Base-by-base conservation (phyloP, 2,329 filamentous ascomycete species). In the Aspergillus phoenicis region DNA sequence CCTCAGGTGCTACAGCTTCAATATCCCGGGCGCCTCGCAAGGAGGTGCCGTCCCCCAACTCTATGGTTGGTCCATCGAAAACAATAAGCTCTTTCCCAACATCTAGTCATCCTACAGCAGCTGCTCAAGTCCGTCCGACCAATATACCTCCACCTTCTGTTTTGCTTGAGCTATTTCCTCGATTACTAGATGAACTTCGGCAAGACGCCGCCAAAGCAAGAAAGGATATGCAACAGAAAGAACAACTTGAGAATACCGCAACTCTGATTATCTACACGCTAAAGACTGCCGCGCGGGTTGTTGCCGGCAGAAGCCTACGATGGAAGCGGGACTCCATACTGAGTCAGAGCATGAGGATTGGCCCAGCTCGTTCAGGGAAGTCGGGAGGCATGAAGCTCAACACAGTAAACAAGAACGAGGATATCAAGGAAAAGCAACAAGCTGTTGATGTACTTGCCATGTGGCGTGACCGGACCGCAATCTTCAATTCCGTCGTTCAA, bases 291-390 rank as follows among this genome's bases (percentile, higher is more conserved):
- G 91, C 87, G n/a, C 89, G 89, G 48, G 85, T 97, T 53, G 88
- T 97, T 60, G 90, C 91, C 1, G 94, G 93, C 10, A 88, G 94
- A 60, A 93, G 91, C 70, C 81, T 90, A 55, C 89, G 94, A 59
- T 98, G 94, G 94, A 94, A 96, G 73, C 86, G 94, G 57, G 94
- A 98, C 76, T 89, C 87, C 63, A 87, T 92, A 63, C 81, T 98
- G 11, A 86, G 91, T 1, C 92, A 97, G 75, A 89, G 89, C 71
- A 97, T 96, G 91, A 88, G 90, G 59, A 96, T 98, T 63, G 87
- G 87, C 0, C 85, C 85, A 20, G 91, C 91, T 1, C 87, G 87
- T 15, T 85, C 88, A 2, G 89, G 88, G 3, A 91, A 91, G 68
- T 75, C 79, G 54, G 88, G 83, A n/a, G 87, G 94, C 3, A 97